phyloP scores from a whole-genome alignment of 192 early-diverging fungal species.

The Dispira simplex region DNA sequence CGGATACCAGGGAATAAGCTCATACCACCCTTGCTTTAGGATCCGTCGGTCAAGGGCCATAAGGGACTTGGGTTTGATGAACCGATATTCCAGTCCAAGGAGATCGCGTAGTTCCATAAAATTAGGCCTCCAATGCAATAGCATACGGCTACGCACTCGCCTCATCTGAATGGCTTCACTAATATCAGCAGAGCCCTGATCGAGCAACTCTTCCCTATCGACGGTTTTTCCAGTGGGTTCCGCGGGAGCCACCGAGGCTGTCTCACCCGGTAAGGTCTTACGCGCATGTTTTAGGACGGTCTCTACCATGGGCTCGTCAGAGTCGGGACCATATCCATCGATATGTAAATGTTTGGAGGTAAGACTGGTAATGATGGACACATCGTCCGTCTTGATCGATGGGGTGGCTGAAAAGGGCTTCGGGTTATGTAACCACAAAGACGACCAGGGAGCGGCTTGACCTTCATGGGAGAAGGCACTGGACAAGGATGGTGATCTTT shows the following conservation, averaged over 20 bases:
- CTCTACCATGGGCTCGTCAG: too few species aligned
- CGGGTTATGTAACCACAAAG: neutral
- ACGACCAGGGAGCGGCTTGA: neutral
- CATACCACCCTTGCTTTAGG: neutral
- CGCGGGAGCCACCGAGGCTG: too few species aligned
- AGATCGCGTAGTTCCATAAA: neutral
- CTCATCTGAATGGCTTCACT: neutral
- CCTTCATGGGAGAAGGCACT: constrained; percentile 9
- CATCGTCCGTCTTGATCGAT: constrained; percentile 10
- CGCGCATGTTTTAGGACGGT: too few species aligned
- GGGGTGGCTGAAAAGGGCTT: neutral
- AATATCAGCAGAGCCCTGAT: too few species aligned
- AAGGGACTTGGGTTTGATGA: constrained; percentile 2
- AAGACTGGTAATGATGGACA: constrained; percentile 1
- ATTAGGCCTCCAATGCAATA: neutral
- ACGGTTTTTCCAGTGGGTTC: too few species aligned
- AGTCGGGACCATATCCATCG: neutral
- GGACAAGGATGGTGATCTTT: constrained; percentile 5
- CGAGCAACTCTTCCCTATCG: too few species aligned
- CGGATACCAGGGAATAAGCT: constrained; percentile 7
- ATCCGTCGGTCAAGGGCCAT: neutral
- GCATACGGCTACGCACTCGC: constrained; percentile 4
- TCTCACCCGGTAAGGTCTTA: too few species aligned
- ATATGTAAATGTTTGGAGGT: neutral
- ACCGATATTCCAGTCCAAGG: neutral